A percentile compares a stretch with the other conserved stretches of the same genome.
Evolutionary conservation across 768 basidiomycete species (phyloP).

Genomic region (Lactarius trivialis): DNA sequence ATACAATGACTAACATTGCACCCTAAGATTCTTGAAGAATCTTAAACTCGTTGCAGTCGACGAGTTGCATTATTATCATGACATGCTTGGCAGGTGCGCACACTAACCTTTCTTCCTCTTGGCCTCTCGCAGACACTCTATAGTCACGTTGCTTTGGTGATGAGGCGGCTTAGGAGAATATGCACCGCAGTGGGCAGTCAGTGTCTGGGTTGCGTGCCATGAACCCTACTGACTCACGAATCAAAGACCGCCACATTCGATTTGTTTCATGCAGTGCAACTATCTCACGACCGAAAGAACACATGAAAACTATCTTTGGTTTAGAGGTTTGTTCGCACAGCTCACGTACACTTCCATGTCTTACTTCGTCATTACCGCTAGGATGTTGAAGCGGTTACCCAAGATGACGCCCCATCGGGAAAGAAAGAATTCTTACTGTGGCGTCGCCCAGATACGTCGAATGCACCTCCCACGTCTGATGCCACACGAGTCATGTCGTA

Average conservation of each 20-base stretch:
- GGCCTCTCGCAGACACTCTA: background rate
- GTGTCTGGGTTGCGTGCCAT: background rate
- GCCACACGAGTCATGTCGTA: conserved; percentile 68
- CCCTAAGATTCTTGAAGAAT: conserved; percentile 64
- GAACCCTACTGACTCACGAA: background rate
- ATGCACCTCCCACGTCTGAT: conserved; percentile 56
- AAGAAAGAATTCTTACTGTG: conserved; percentile 76
- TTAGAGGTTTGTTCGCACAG: conserved; percentile 35
- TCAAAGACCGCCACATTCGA: conserved; percentile 44
- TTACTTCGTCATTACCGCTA: conserved; percentile 21
- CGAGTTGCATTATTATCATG: conserved; percentile 83
- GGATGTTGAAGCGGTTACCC: conserved; percentile 60
- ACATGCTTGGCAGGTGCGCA: conserved; percentile 67
- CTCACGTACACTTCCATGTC: background rate
- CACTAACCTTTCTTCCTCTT: background rate
- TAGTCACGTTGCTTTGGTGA: conserved; percentile 76
- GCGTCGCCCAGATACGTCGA: conserved; percentile 56
- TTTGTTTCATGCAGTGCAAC: conserved; percentile 90
- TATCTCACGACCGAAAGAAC: conserved; percentile 63
- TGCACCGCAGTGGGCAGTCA: conserved; percentile 72
- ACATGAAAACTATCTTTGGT: conserved; percentile 75
- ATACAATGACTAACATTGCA: conserved; percentile 4
- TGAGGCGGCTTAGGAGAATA: conserved; percentile 68
- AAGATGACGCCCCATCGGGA: conserved; percentile 81
- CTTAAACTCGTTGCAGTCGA: conserved; percentile 77